These are phyloP conservation scores for Phytopythium sindhum DNA, from an alignment of 352 stramenopile species.

Conservation along the genomic window DNA sequence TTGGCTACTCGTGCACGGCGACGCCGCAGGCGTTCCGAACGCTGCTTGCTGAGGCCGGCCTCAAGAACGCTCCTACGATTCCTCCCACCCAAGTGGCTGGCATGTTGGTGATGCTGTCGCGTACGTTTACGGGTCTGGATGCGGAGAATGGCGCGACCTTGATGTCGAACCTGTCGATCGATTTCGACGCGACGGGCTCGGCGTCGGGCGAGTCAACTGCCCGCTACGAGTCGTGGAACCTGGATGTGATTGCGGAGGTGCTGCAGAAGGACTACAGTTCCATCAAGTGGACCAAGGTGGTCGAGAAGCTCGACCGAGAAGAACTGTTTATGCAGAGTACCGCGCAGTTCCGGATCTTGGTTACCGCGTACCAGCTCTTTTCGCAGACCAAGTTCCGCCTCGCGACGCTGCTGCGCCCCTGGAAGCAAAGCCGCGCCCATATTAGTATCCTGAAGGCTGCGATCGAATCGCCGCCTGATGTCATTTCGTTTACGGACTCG, in stretches of 20 bases:
- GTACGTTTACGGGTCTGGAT: slow-evolving; percentile 70
- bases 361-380: slow-evolving; percentile 78
- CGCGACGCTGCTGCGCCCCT: slow-evolving; percentile 63
- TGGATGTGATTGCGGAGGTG: slow-evolving; percentile 85
- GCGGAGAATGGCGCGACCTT: slow-evolving; percentile 66
- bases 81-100: slow-evolving; percentile 82
- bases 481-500: slow-evolving; percentile 77
- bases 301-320: slow-evolving; percentile 79
- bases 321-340: slow-evolving; percentile 65
- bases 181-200: slow-evolving; percentile 47
- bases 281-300: slow-evolving; percentile 86
- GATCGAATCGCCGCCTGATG: slow-evolving; percentile 75
- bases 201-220: slow-evolving; percentile 23
- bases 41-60: slow-evolving; percentile 75
- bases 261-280: slow-evolving; percentile 80
- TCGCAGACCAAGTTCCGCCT: slow-evolving; percentile 81
- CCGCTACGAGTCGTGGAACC: slow-evolving; percentile 63
- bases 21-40: slow-evolving; percentile 77
- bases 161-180: slow-evolving; percentile 79
- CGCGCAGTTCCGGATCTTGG: slow-evolving; percentile 63
- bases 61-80: slow-evolving; percentile 79
- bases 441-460: slow-evolving; percentile 74
- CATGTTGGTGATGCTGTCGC: slow-evolving; percentile 87
- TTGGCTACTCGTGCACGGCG: slow-evolving; percentile 84
- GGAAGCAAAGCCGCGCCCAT: slow-evolving; percentile 78